Evolutionary conservation across 805 yeast genomes (phyloP), one percentile per base, ranked within the genome.

Genomic region (Saturnispora dispora): DNA sequence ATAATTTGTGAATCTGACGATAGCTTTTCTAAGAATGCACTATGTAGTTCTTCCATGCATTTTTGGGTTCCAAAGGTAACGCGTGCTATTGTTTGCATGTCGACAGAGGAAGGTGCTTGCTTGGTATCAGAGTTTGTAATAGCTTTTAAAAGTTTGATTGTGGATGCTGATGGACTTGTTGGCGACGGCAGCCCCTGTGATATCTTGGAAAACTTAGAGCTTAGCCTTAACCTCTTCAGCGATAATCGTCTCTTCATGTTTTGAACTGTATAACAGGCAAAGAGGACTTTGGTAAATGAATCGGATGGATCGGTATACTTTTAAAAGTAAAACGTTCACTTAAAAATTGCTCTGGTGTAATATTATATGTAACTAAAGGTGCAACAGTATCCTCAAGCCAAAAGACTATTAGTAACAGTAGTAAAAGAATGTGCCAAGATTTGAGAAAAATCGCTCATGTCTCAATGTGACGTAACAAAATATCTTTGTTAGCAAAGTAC

Each of bases 11-110:
- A 28, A 9, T 33, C 8, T 3, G 39, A 36, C 8, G 44, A 36
- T 25, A 49, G 28, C 20, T 44, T 33, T 10, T 30, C 39, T 10
- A 49, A 11, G 11, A 49, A 37, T 7, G 18, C 32, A n/a, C 22
- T 15, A 8, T 20, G 15, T 13, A 49, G 22, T n/a, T 49, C 48
- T 9, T 11, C 15, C 18, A 49, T 44, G 20, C 27, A 33, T 23
- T n/a, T 20, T 15, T 18, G 10, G 6, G 37, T 36, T 6, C 48
- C 44, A 44, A 36, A 49, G 13, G 52, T 36, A 4, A 37, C 45
- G 23, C 45, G 47, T 15, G 52, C 39, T 5, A 49, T 37, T 3
- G 39, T 43, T 27, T 49, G 52, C 52, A 49, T 49, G 15, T 49
- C 52, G 8, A 49, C 52, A 13, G 48, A 44, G 18, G 52, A 44